Conservation (phyloP, 1,139 yeast genomes). For the Torulaspora globosa region DNA sequence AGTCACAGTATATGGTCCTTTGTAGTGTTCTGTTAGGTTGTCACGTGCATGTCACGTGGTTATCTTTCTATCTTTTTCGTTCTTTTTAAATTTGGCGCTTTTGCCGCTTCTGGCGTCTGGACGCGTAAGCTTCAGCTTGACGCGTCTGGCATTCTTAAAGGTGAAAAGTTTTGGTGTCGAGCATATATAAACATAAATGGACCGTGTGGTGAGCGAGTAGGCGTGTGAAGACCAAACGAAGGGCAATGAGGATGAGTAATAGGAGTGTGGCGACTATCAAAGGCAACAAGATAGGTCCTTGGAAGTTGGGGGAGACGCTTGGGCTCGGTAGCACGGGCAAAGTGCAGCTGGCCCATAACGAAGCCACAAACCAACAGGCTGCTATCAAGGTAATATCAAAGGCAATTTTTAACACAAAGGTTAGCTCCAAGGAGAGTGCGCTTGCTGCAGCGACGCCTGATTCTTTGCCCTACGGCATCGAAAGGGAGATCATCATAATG, state of each 20-base stretch:
- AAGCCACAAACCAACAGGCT: slow-evolving; percentile 79
- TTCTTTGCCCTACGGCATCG: slow-evolving; percentile 86
- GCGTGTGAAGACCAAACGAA: background rate
- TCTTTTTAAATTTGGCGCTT: slow-evolving; percentile 9
- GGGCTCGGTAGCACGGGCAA: slow-evolving; percentile 96
- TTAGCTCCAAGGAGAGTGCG: slow-evolving; percentile 23
- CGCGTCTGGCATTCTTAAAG: slow-evolving; percentile 8
- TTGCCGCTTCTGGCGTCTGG: slow-evolving; percentile 5
- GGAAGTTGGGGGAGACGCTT: slow-evolving; percentile 91
- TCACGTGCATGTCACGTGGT: slow-evolving; percentile 4
- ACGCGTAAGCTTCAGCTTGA: slow-evolving; percentile 5
- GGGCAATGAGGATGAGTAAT: slow-evolving; percentile 17
- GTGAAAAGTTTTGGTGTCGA: slow-evolving; percentile 8
- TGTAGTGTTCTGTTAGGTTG: background rate
- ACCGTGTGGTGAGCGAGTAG: background rate
- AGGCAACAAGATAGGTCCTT: slow-evolving; percentile 71
- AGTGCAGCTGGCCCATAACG: slow-evolving; percentile 85
- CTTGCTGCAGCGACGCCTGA: slow-evolving; percentile 48
- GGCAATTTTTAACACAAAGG: slow-evolving; percentile 46
- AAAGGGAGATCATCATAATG: slow-evolving; percentile 90
- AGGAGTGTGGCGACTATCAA: slow-evolving; percentile 26
- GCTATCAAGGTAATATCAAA: slow-evolving; percentile 97
- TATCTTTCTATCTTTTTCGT: background rate
- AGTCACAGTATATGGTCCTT: background rate
- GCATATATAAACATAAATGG: slow-evolving; percentile 1